Conservation (phyloP, 139 green algal species). For the Chlorella sp. region DNA sequence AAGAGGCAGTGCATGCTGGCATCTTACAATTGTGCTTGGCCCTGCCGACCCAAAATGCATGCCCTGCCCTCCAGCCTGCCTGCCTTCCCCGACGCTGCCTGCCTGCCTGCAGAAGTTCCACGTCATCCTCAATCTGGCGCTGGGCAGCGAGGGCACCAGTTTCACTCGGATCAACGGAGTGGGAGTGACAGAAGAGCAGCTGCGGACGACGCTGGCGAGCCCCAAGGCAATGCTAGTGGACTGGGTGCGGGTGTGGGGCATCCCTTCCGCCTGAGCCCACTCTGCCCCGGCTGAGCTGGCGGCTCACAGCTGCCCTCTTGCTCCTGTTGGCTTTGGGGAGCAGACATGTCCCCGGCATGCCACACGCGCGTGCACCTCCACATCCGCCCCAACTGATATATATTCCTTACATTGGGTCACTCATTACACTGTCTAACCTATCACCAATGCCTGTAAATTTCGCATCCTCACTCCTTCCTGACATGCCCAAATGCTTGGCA, state of each 20-base stretch:
- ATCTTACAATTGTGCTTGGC: not conserved
- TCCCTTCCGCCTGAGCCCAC: not conserved
- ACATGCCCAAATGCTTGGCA: too few species aligned
- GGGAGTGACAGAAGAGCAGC: not conserved
- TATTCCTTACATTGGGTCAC: too few species aligned
- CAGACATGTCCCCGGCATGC: too few species aligned
- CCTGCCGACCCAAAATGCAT: not conserved
- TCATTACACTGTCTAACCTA: too few species aligned
- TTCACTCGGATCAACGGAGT: conserved; percentile 5
- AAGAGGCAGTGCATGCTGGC: not conserved
- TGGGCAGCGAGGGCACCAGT: conserved; percentile 37
- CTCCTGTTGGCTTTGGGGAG: too few species aligned
- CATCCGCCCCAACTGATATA: too few species aligned
- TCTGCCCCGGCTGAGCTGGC: not conserved
- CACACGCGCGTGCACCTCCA: too few species aligned
- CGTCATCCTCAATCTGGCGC: conserved; percentile 58
- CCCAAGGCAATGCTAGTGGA: conserved; percentile 48
- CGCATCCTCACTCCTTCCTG: too few species aligned
- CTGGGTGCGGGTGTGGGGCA: conserved; percentile 51
- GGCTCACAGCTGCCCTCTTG: too few species aligned
- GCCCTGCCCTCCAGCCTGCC: too few species aligned
- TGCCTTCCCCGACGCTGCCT: too few species aligned
- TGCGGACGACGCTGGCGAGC: not conserved
- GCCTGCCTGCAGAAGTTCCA: conserved; percentile 19
- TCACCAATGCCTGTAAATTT: too few species aligned